Percentiles rank a stretch among this genome's conserved stretches.
These are phyloP conservation scores for Yarrowia deformans DNA, from an alignment of 805 yeast species.

Conservation along the genomic window DNA sequence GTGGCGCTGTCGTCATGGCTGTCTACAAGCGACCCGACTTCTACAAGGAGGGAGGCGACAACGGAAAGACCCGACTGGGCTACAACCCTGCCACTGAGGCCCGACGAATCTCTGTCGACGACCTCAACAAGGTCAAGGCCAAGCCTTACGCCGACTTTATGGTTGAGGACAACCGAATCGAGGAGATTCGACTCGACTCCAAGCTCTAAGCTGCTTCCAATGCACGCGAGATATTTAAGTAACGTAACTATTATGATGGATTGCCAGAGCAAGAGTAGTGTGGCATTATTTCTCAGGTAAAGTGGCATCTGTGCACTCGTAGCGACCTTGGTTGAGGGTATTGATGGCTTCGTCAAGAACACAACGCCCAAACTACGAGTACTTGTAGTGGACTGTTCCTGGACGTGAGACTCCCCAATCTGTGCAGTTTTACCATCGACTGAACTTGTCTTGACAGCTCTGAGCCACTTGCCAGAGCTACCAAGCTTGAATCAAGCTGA, in stretches of 20 bases:
- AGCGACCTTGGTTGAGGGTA: too few species aligned
- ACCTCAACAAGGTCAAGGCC: constrained; percentile 41
- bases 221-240: constrained; percentile 10
- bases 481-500: too few species aligned
- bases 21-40: constrained; percentile 44
- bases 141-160: constrained; percentile 38
- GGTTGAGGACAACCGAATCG: constrained; percentile 40
- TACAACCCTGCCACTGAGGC: constrained; percentile 46
- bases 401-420: too few species aligned
- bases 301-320: too few species aligned
- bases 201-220: constrained; percentile 28
- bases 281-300: too few species aligned
- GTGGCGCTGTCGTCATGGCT: constrained; percentile 46
- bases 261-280: too few species aligned
- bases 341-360: too few species aligned
- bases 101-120: constrained; percentile 40
- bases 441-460: too few species aligned
- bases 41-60: constrained; percentile 39
- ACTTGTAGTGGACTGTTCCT: too few species aligned
- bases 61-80: constrained; percentile 44
- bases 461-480: too few species aligned
- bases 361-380: too few species aligned
- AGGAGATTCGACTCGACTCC: constrained; percentile 37
- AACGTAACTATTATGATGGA: constrained; percentile 7
- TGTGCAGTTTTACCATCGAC: too few species aligned